phyloP scores from a whole-genome alignment of 257 asterid species.

The Nicotiana benthamiana region DNA sequence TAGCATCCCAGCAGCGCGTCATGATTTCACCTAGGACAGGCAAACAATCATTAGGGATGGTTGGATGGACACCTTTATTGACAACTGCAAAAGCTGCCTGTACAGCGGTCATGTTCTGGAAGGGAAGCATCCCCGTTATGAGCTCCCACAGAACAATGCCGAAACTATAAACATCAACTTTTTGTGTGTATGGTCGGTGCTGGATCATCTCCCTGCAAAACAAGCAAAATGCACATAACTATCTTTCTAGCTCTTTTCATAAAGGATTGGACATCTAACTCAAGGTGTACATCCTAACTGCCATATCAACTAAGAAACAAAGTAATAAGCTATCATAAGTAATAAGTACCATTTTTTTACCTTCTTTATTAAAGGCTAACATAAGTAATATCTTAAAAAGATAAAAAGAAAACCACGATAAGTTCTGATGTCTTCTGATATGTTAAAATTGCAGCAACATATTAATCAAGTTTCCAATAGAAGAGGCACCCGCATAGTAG shows the following conservation, averaged over 20 bases:
- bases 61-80: conserved; percentile 89
- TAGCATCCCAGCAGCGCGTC: conserved; percentile 90
- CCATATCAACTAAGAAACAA: background rate
- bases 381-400: background rate
- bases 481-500: background rate
- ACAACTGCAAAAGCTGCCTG: conserved; percentile 98
- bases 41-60: conserved; percentile 68
- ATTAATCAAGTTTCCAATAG: background rate
- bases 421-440: background rate
- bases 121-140: conserved; percentile 94
- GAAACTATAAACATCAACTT: conserved; percentile 93
- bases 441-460: background rate
- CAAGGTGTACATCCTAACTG: background rate
- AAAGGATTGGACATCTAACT: background rate
- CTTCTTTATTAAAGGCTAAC: background rate
- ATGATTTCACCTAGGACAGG: conserved; percentile 74
- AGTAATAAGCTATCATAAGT: background rate
- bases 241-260: background rate
- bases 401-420: background rate
- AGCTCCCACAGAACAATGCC: conserved; percentile 98
- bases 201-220: conserved; percentile 95
- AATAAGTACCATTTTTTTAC: background rate
- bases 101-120: conserved; percentile 96
- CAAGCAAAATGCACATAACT: conserved; percentile 10
- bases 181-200: conserved; percentile 92